Base-by-base conservation (phyloP, 2,329 filamentous ascomycete species). In the Fusarium sp. region DNA sequence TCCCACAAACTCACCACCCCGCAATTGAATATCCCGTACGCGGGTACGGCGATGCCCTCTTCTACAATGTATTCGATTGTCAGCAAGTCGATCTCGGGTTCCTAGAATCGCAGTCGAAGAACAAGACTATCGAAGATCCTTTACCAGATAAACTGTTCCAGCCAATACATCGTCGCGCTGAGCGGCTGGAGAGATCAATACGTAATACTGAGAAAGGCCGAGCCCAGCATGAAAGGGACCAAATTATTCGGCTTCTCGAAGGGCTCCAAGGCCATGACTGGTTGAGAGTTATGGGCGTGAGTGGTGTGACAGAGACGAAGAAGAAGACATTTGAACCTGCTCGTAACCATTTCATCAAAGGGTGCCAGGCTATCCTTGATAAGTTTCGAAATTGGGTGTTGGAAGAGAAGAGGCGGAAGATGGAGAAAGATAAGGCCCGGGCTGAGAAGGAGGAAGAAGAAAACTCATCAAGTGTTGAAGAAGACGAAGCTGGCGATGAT, bases 251-350 rank as follows among this genome's bases (percentile, higher is more conserved):
- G 38, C 81, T 92, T 20, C 86, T 98, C 11, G 94, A 96, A 59
- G 94, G 94, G 22, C 87, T 99, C 2, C 92, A 94, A 79, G 93
- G 95, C 5, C 94, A 93, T 64, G 96, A 98, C 81, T 99, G 96
- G 96, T 86, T 98, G 62, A 91, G 93, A 68, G 89, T 95, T 7
- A 94, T 99, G 90, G 96, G 95, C 31, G 92, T 98, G 38, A 95
- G 91, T 71, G 94, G 89, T 25, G 84, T 97, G 41, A 97, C 94
- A 0, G 95, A 98, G 78, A 90, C 90, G 27, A 93, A 94, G 77
- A 95, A 94, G 82, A 96, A 93, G 80, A 89, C 92, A 35, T 98
- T 94, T 81, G 94, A 97, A 81, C 91, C 92, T 5, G 96, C 96
- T 68, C 89, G 96, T 33, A 88, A 91, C 67, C 91, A 95, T 79